phyloP scores from a whole-genome alignment of 2,329 filamentous ascomycete species.

The Rutstroemia sp. region DNA sequence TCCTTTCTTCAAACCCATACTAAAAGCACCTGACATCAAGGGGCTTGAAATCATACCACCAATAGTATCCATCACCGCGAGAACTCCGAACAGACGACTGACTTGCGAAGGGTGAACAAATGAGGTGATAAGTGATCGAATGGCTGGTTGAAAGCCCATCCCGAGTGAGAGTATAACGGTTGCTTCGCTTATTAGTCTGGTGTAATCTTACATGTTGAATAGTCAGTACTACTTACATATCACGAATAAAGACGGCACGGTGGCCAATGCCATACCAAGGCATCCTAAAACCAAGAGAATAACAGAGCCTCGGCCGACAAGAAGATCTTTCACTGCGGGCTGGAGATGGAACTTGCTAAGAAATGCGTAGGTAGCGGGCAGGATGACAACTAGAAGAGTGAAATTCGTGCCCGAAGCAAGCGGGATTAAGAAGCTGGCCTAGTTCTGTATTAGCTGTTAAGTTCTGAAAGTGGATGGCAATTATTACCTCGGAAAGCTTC shows the following conservation, averaged over 20 bases:
- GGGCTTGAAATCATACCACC: slow-evolving; percentile 42
- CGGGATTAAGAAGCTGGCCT: slow-evolving; percentile 16
- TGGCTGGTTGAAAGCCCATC: slow-evolving; percentile 35
- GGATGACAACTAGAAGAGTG: slow-evolving; percentile 11
- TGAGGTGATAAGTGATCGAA: slow-evolving; percentile 44
- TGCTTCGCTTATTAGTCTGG: slow-evolving; percentile 21
- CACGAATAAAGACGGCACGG: slow-evolving; percentile 1
- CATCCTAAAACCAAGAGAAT: slow-evolving; percentile 12
- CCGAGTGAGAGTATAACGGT: slow-evolving; percentile 41
- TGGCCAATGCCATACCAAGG: slow-evolving; percentile 10
- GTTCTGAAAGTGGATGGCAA: neutral
- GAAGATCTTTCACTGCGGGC: slow-evolving; percentile 13
- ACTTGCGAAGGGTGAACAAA: slow-evolving; percentile 47
- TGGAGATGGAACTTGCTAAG: slow-evolving; percentile 3
- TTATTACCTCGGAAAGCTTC: slow-evolving; percentile 36
- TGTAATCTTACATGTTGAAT: neutral
- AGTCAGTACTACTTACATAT: slow-evolving; percentile 7
- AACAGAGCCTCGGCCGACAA: slow-evolving; percentile 25
- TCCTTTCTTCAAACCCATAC: slow-evolving; percentile 38
- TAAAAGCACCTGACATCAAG: slow-evolving; percentile 39
- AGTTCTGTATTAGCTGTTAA: neutral
- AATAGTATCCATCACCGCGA: slow-evolving; percentile 42
- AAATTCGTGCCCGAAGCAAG: slow-evolving; percentile 11
- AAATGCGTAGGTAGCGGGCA: slow-evolving; percentile 12
- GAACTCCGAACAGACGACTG: slow-evolving; percentile 45